Percentiles rank a stretch among this genome's conserved stretches.
Evolutionary conservation across 129 eudicot species (phyloP).

Genomic region (Lactuca sativa): DNA sequence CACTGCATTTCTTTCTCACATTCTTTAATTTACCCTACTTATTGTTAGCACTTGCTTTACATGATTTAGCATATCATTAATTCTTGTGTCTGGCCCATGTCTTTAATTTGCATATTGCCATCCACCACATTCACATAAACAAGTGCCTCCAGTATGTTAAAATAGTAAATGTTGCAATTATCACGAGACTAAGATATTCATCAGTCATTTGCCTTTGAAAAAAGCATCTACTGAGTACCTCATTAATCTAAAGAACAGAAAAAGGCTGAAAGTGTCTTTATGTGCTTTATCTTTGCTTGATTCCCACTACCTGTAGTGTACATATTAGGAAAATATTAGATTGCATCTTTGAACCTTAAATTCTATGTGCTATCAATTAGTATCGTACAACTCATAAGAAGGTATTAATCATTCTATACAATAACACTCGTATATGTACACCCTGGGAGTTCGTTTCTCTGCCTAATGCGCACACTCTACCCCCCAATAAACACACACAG

Average conservation of each 20-base stretch:
- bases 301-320: constrained; percentile 35
- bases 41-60: constrained; percentile 13
- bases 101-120: not conserved
- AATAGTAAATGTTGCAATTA: not conserved
- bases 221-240: constrained; percentile 35
- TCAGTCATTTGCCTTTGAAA: constrained; percentile 7
- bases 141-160: not conserved
- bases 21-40: constrained; percentile 14
- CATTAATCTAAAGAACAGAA: constrained; percentile 35
- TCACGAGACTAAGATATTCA: constrained; percentile 8
- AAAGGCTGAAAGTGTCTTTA: constrained; percentile 35
- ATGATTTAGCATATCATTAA: constrained; percentile 3
- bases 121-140: not conserved
- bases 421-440: constrained; percentile 25
- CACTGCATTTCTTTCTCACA: constrained; percentile 23
- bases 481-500: not conserved
- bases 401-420: constrained; percentile 12
- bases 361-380: constrained; percentile 19
- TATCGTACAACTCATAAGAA: constrained; percentile 26
- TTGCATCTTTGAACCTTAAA: constrained; percentile 31
- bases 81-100: constrained; percentile 1
- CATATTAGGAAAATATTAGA: constrained; percentile 35
- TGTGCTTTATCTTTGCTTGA: constrained; percentile 33
- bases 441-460: constrained; percentile 13
- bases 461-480: not conserved